Evolutionary conservation across 2,329 filamentous ascomycete genomes (phyloP).

Genomic region (Cryphonectria radicalis): DNA sequence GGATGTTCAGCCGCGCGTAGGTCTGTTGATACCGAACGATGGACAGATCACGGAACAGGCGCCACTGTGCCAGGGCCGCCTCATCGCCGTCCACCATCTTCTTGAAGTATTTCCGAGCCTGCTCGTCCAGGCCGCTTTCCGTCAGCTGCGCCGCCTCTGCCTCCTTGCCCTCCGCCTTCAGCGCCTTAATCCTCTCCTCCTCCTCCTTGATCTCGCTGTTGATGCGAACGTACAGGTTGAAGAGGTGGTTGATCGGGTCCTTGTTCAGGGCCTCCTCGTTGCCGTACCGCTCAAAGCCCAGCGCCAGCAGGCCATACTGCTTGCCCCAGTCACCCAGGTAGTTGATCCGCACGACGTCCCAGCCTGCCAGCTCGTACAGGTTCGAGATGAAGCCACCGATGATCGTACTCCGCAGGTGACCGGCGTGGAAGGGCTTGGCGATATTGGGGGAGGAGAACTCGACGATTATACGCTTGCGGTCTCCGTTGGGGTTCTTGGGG

Average conservation of each 20-base stretch:
- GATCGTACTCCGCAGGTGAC: constrained; percentile 77
- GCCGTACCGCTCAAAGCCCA: constrained; percentile 77
- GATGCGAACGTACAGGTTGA: constrained; percentile 81
- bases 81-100: constrained; percentile 71
- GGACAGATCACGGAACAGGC: constrained; percentile 67
- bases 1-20: constrained; percentile 72
- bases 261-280: constrained; percentile 70
- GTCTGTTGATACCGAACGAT: constrained; percentile 70
- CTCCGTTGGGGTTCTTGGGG: constrained; percentile 61
- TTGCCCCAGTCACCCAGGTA: constrained; percentile 84
- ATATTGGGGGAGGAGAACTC: constrained; percentile 89
- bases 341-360: constrained; percentile 76
- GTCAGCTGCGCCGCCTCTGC: constrained; percentile 54
- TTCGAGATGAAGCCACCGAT: constrained; percentile 79
- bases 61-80: constrained; percentile 65
- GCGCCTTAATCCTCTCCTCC: constrained; percentile 65
- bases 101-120: constrained; percentile 74
- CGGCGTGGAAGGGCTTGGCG: constrained; percentile 82
- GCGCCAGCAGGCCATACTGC: constrained; percentile 73
- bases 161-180: constrained; percentile 58
- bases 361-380: constrained; percentile 71
- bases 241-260: constrained; percentile 82
- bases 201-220: constrained; percentile 69
- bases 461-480: constrained; percentile 70
- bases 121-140: constrained; percentile 64